phyloP scores from a whole-genome alignment of 257 asterid species.

The Przewalskia tangutica region DNA sequence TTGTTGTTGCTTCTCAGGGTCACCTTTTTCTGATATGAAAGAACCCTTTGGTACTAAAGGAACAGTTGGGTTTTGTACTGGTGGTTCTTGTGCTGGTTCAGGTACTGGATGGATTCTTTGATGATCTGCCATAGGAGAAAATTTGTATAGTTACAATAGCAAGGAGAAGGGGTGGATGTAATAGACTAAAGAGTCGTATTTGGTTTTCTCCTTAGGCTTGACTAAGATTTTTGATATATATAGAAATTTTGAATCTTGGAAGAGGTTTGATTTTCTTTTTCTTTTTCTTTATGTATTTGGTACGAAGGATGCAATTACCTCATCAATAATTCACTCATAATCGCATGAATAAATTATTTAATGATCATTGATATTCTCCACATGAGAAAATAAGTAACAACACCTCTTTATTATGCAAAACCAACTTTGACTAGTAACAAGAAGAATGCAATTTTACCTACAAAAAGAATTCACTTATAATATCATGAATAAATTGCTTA shows the following conservation, averaged over 20 bases:
- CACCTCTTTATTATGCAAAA: too few relatives aligned
- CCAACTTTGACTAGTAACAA: too few relatives aligned
- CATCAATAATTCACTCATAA: too few relatives aligned
- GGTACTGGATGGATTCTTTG: constrained; percentile 67
- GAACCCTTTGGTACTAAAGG: constrained; percentile 56
- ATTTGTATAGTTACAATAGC: neutral
- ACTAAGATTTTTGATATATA: neutral
- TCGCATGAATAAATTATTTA: too few relatives aligned
- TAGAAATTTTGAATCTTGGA: neutral
- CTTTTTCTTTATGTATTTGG: neutral
- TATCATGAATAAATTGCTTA: too few relatives aligned
- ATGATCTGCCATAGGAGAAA: constrained; percentile 53
- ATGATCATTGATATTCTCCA: too few relatives aligned
- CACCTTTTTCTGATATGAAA: constrained; percentile 62
- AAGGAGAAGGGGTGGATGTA: neutral
- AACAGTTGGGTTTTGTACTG: constrained; percentile 32
- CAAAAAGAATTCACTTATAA: neutral
- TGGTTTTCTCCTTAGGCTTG: neutral
- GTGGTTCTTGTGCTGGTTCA: constrained; percentile 30
- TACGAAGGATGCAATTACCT: neutral
- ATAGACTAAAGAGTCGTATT: neutral
- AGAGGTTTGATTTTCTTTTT: neutral
- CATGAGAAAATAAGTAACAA: too few relatives aligned
- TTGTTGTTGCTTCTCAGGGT: constrained; percentile 35
- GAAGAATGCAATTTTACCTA: neutral